Evolutionary conservation across 352 stramenopile genomes (phyloP), one percentile per base, ranked within the genome.

Genomic region (Thalassiosira livingstoniorum): DNA sequence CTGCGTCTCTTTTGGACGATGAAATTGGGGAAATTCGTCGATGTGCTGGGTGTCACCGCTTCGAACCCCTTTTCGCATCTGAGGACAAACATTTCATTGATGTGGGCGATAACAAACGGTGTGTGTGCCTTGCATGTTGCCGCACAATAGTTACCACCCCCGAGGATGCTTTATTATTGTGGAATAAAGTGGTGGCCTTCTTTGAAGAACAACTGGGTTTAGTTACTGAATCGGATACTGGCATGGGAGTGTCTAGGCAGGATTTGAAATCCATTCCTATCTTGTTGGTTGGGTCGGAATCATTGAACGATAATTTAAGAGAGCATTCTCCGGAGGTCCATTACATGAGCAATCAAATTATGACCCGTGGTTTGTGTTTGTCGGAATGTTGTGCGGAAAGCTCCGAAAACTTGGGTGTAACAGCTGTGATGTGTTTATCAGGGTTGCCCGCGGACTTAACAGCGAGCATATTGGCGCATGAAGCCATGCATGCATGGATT

Each of bases 401-500:
- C 11, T 62, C 75, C 65, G 66, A 66, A n/a, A 43, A 58, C 21
- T 23, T 80, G 37, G 77, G 29, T n/a, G 82, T 92, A 0, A 87
- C 76, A 55, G 78, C 85, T 13, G 83, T 92, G 37, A 54, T 92
- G 37, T 92, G 87, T 64, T 57, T 92, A 11, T 87, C 72, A 15
- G 82, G 85, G 15, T 78, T 92, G 45, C 87, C 87, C 25, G 29
- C 72, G 25, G 87, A 92, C 75, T 69, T 92, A 42, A 87, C 85
- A 34, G 86, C 85, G 0, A 91, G 82, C 70, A 86, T 91, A 35
- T 69, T 92, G 51, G 87, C 87, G 34, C 87, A 91, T 66, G 87
- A 92, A 68, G 85, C 85, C 15, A 90, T 75, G n/a, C 87, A 91
- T 69, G 87, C 87, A 21, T 92, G 83, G 82, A 80, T 92, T 31